These are phyloP conservation scores for Coniella vitis DNA, from an alignment of 2,329 filamentous ascomycete genomes.

Conservation along the genomic window DNA sequence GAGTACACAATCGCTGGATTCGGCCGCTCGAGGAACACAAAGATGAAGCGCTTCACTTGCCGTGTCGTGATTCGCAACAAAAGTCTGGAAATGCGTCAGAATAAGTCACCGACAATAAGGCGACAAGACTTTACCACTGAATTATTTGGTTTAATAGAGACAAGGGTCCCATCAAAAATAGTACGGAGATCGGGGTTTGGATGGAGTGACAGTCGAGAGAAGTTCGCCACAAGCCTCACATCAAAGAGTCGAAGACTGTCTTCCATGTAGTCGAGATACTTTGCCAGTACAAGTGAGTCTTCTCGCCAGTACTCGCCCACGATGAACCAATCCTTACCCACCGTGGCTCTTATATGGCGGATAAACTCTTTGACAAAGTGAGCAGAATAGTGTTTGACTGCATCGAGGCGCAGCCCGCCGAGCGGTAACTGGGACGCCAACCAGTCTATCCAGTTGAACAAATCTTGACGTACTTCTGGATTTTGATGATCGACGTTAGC, in stretches of 20 bases:
- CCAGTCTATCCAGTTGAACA: slow-evolving; percentile 28
- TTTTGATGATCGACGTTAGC: slow-evolving; percentile 28
- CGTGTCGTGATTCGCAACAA: slow-evolving; percentile 64
- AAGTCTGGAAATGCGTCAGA: slow-evolving; percentile 34
- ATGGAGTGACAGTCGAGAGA: slow-evolving; percentile 50
- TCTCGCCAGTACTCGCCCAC: slow-evolving; percentile 66
- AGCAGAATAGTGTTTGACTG: slow-evolving; percentile 30
- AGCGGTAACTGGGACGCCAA: slow-evolving; percentile 24
- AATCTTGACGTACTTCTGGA: slow-evolving; percentile 25
- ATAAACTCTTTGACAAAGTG: slow-evolving; percentile 26
- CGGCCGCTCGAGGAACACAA: no score
- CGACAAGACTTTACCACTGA: slow-evolving; percentile 42
- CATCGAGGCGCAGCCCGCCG: slow-evolving; percentile 28
- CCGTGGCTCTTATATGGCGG: slow-evolving; percentile 19
- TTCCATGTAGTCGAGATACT: slow-evolving; percentile 51
- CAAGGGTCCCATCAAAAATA: slow-evolving; percentile 52
- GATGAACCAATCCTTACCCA: slow-evolving; percentile 51
- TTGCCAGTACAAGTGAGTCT: slow-evolving; percentile 46
- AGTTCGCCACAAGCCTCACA: slow-evolving; percentile 58
- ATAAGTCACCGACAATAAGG: neutral
- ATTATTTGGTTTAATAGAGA: slow-evolving; percentile 42
- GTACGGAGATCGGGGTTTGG: slow-evolving; percentile 50
- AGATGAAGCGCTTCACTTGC: slow-evolving; percentile 22
- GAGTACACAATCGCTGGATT: neutral
- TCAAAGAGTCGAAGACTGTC: slow-evolving; percentile 56